Percentiles rank a stretch among this genome's conserved stretches.
These are phyloP conservation scores for Diaporthe citriasiana DNA, from an alignment of 2,329 filamentous ascomycete species.

Conservation along the genomic window DNA sequence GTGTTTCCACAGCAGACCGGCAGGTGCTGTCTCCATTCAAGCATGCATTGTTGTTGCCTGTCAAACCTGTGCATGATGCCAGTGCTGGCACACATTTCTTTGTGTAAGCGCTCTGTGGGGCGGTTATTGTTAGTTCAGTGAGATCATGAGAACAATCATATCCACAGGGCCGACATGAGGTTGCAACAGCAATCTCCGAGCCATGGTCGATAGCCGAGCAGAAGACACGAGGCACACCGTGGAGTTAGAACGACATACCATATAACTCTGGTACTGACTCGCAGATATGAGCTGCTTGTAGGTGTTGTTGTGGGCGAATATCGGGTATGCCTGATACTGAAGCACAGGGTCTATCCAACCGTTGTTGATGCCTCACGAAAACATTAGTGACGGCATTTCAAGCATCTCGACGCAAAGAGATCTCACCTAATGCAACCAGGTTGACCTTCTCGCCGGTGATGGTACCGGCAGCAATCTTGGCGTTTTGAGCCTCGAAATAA, in stretches of 20 bases:
- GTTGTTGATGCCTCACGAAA: conserved; percentile 63
- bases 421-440: conserved; percentile 61
- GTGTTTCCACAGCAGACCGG: conserved; percentile 47
- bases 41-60: conserved; percentile 52
- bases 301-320: conserved; percentile 61
- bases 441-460: conserved; percentile 59
- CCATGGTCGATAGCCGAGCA: too few species aligned
- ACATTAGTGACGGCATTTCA: background rate
- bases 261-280: conserved; percentile 38
- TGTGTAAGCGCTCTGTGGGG: conserved; percentile 42
- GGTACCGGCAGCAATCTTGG: conserved; percentile 60
- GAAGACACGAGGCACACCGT: background rate
- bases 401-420: background rate
- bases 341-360: conserved; percentile 65
- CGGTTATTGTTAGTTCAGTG: background rate
- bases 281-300: conserved; percentile 49
- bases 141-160: too few species aligned
- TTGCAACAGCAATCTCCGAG: background rate
- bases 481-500: conserved; percentile 71
- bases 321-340: conserved; percentile 59
- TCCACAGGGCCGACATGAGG: background rate
- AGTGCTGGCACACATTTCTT: conserved; percentile 46
- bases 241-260: background rate
- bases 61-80: conserved; percentile 43
- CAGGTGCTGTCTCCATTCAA: conserved; percentile 47